Conservation (phyloP, 345 rosid species). For the Hibiscus tridactylites region DNA sequence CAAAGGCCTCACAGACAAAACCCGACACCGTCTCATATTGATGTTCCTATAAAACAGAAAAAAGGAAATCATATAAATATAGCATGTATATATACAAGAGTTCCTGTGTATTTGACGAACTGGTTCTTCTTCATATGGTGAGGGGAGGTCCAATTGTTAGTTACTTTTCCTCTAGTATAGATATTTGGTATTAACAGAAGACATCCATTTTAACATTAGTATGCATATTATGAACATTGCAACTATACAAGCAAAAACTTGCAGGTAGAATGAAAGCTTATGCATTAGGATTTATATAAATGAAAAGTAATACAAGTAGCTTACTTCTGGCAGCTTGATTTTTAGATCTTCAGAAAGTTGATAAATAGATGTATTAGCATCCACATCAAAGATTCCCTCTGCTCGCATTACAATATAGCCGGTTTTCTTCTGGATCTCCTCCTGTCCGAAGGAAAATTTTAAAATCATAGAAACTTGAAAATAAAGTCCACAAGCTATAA, state of each 20-base stretch:
- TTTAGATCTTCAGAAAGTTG: conserved; percentile 87
- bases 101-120: background rate
- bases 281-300: background rate
- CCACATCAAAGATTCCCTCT: conserved; percentile 86
- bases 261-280: background rate
- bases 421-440: conserved; percentile 97
- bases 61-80: background rate
- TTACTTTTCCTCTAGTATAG: background rate
- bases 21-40: conserved; percentile 99
- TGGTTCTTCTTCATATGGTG: background rate
- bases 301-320: conserved; percentile 2
- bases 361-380: conserved; percentile 94
- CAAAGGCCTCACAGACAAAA: conserved; percentile 91
- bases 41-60: conserved; percentile 51
- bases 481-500: background rate
- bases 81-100: background rate
- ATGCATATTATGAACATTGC: background rate
- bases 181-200: background rate
- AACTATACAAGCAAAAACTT: background rate
- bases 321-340: conserved; percentile 94
- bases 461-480: background rate
- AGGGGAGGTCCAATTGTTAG: background rate
- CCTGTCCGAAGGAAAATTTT: conserved; percentile 33
- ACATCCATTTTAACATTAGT: background rate
- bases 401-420: conserved; percentile 96